These are phyloP conservation scores for Vanderwaltozyma verrucispora DNA, from an alignment of 805 yeast species.

Conservation along the genomic window DNA sequence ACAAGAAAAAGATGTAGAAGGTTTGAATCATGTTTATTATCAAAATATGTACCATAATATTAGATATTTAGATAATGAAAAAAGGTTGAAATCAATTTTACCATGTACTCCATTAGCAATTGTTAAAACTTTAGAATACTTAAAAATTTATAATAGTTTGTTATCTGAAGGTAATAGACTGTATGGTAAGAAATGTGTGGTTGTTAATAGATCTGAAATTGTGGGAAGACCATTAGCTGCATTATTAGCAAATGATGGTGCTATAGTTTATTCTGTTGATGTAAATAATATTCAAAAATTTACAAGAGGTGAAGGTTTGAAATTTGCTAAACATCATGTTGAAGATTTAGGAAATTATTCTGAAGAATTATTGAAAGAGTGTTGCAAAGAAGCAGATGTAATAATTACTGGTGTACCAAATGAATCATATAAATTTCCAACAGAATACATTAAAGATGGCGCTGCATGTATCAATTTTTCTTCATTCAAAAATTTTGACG, in stretches of 20 bases:
- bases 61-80: conserved; percentile 70
- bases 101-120: conserved; percentile 97
- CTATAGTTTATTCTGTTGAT: conserved; percentile 88
- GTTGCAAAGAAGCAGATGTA: conserved; percentile 74
- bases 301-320: conserved; percentile 88
- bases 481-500: conserved; percentile 78
- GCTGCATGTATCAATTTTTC: conserved; percentile 87
- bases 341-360: conserved; percentile 41
- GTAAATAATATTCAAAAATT: conserved; percentile 79
- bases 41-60: conserved; percentile 93
- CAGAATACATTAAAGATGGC: conserved; percentile 70
- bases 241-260: conserved; percentile 92
- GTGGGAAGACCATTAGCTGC: conserved; percentile 98
- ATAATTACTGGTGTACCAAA: conserved; percentile 94
- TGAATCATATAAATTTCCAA: conserved; percentile 73
- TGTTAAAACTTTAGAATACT: conserved; percentile 83
- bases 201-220: conserved; percentile 90
- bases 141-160: conserved; percentile 76
- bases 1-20: conserved; percentile 93
- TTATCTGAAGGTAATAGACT: conserved; percentile 84
- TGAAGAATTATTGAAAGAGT: conserved; percentile 39
- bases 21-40: conserved; percentile 80
- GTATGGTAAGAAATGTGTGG: conserved; percentile 84
- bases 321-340: conserved; percentile 73
- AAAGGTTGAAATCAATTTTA: conserved; percentile 67